phyloP scores from a whole-genome alignment of 2,329 filamentous ascomycete genomes.

The Penicillium sp. region DNA sequence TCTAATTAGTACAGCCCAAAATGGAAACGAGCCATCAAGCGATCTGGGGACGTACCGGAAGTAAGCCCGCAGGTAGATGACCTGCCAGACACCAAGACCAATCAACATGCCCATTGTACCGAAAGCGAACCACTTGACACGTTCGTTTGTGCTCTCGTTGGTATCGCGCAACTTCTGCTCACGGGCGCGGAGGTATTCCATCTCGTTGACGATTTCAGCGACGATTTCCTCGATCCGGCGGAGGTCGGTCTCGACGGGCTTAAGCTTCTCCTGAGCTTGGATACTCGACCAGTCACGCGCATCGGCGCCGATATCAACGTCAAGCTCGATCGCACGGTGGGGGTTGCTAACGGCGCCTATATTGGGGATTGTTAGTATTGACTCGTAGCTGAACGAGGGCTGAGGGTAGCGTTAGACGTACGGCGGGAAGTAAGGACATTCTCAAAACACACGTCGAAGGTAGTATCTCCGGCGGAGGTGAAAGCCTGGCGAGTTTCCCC shows the following conservation, averaged over 20 bases:
- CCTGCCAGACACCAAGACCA: conserved; percentile 92
- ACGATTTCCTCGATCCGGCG: conserved; percentile 91
- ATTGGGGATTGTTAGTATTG: conserved; percentile 8
- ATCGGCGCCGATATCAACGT: conserved; percentile 94
- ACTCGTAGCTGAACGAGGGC: not conserved
- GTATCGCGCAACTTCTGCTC: conserved; percentile 98
- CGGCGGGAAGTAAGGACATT: conserved; percentile 72
- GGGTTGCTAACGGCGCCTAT: conserved; percentile 53
- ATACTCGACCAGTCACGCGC: conserved; percentile 98
- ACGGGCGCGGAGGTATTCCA: conserved; percentile 89
- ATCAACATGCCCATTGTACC: conserved; percentile 90
- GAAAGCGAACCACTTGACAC: conserved; percentile 98
- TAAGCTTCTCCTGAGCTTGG: conserved; percentile 95
- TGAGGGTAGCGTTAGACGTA: conserved; percentile 53
- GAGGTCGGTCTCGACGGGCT: conserved; percentile 94
- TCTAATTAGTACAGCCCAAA: conserved; percentile 17
- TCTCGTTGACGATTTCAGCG: conserved; percentile 84
- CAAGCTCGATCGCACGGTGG: conserved; percentile 80
- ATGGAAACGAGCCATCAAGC: no score
- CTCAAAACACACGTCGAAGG: conserved; percentile 96
- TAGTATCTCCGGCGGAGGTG: conserved; percentile 86
- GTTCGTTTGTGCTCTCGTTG: conserved; percentile 98
- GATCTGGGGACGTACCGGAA: conserved; percentile 68
- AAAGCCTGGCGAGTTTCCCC: conserved; percentile 94
- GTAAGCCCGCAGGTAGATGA: conserved; percentile 95